Conservation (phyloP, 2,329 filamentous ascomycete species). For the Eutypa lata region DNA sequence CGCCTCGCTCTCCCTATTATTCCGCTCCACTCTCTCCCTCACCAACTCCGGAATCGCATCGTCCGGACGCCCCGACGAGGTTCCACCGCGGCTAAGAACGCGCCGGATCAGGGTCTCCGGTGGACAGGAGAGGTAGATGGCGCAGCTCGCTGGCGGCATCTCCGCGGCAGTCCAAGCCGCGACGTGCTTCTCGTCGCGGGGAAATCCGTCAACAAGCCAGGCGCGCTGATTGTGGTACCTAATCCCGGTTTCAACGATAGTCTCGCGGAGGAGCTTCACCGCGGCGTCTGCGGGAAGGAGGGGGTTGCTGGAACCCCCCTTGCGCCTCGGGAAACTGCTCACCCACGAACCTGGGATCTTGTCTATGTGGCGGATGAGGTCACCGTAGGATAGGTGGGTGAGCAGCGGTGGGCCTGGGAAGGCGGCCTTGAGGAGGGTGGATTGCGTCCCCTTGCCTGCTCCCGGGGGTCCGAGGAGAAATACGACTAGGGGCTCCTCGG, state of each 20-base stretch:
- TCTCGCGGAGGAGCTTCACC: slow-evolving; percentile 10
- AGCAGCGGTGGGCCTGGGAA: slow-evolving; percentile 5
- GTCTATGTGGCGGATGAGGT: slow-evolving; percentile 16
- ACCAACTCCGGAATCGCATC: slow-evolving; percentile 8
- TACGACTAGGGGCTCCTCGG: slow-evolving; percentile 10
- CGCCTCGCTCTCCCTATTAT: slow-evolving; percentile 1
- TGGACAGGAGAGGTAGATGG: slow-evolving; percentile 11
- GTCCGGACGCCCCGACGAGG: slow-evolving; percentile 12
- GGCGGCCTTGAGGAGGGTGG: slow-evolving; percentile 5
- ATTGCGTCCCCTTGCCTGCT: slow-evolving; percentile 21
- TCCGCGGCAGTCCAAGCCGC: slow-evolving; percentile 5
- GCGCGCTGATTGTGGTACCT: slow-evolving; percentile 4
- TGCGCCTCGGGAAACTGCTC: slow-evolving; percentile 14
- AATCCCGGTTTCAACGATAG: slow-evolving; percentile 10
- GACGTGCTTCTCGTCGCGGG: slow-evolving; percentile 12
- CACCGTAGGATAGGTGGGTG: slow-evolving; percentile 22
- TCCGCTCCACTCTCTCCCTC: slow-evolving; percentile 10
- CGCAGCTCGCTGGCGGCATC: slow-evolving; percentile 7
- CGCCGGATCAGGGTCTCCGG: slow-evolving; percentile 7
- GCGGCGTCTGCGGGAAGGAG: slow-evolving; percentile 10
- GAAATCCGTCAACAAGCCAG: slow-evolving; percentile 21
- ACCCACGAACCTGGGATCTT: slow-evolving; percentile 19
- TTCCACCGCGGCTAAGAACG: slow-evolving; percentile 6
- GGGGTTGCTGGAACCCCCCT: slow-evolving; percentile 2
- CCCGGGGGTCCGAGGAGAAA: slow-evolving; percentile 21